Percentiles rank a stretch among this genome's conserved stretches.
phyloP scores from a whole-genome alignment of 192 early-diverging fungal genomes.

The Podila verticillata region DNA sequence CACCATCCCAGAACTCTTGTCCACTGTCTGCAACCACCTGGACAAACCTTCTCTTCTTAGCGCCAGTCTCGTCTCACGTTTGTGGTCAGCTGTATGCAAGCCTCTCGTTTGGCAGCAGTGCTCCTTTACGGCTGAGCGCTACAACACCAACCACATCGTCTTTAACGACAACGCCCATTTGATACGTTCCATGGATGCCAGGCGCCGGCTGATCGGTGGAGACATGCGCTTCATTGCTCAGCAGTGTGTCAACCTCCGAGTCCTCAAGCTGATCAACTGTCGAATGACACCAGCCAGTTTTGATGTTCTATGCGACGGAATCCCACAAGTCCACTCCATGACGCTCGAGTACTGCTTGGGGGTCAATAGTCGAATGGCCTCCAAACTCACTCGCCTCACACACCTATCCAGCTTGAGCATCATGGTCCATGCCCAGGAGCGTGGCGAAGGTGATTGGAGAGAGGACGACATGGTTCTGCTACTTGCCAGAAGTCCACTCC shows the following conservation, averaged over 20 bases:
- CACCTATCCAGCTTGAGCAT: conserved; percentile 14
- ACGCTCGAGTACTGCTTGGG: conserved; percentile 28
- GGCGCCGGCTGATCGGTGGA: conserved; percentile 21
- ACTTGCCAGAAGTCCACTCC: conserved; percentile 18
- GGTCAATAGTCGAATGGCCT: conserved; percentile 31
- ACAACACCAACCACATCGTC: conserved; percentile 11
- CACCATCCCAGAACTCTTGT: conserved; percentile 24
- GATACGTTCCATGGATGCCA: conserved; percentile 27
- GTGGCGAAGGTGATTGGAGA: conserved; percentile 40
- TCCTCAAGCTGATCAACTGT: conserved; percentile 12
- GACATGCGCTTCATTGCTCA: conserved; percentile 46
- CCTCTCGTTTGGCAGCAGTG: conserved; percentile 32
- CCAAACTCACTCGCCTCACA: conserved; percentile 14
- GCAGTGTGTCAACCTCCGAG: conserved; percentile 23
- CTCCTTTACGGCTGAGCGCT: conserved; percentile 30
- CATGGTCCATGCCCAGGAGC: conserved; percentile 29
- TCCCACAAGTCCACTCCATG: conserved; percentile 12
- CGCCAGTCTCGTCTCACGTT: conserved; percentile 1
- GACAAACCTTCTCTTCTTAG: conserved; percentile 22
- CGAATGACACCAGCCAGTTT: conserved; percentile 22
- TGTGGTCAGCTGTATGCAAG: conserved; percentile 20
- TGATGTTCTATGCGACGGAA: conserved; percentile 33
- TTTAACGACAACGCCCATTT: conserved; percentile 38
- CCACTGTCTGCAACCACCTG: conserved; percentile 9
- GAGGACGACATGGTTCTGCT: conserved; percentile 28